phyloP scores from a whole-genome alignment of 371 early-diverging fungal genomes.

The Dichotomocladium elegans region DNA sequence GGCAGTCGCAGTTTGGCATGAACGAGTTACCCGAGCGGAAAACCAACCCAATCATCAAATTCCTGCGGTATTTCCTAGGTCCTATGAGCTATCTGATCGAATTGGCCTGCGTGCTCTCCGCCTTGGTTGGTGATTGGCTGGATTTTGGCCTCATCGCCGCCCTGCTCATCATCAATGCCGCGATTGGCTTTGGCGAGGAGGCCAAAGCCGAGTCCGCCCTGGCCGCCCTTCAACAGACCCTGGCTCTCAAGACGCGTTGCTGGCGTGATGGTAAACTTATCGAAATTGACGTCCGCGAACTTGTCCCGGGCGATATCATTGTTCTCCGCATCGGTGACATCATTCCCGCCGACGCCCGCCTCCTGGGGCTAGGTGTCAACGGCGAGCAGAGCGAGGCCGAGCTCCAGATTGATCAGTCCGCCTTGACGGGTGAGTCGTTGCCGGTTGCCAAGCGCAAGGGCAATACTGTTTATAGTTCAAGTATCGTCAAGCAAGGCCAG shows the following conservation, averaged over 20 bases:
- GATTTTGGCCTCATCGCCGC: conserved; percentile 86
- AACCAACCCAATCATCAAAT: conserved; percentile 79
- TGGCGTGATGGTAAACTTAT: conserved; percentile 74
- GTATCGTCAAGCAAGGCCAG: conserved; percentile 83
- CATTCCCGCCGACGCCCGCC: conserved; percentile 85
- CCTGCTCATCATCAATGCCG: conserved; percentile 81
- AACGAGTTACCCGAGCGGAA: conserved; percentile 78
- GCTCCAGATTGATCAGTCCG: conserved; percentile 90
- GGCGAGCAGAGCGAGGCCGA: conserved; percentile 73
- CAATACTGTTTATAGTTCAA: conserved; percentile 77
- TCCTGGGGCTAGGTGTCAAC: conserved; percentile 80
- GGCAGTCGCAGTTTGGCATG: conserved; percentile 58
- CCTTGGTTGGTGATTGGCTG: conserved; percentile 72
- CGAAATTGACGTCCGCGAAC: conserved; percentile 71
- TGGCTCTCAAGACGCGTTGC: conserved; percentile 76
- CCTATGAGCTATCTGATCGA: conserved; percentile 89
- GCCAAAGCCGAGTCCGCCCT: conserved; percentile 88
- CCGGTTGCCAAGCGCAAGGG: conserved; percentile 78
- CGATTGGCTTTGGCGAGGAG: conserved; percentile 88
- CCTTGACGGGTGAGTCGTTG: conserved; percentile 92
- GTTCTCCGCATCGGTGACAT: conserved; percentile 90
- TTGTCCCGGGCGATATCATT: conserved; percentile 89
- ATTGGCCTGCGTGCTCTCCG: conserved; percentile 70
- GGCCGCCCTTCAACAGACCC: conserved; percentile 83
- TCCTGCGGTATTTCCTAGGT: conserved; percentile 84